These are phyloP conservation scores for Metschnikowia noctiluminum DNA, from an alignment of 805 yeast species.

Conservation along the genomic window DNA sequence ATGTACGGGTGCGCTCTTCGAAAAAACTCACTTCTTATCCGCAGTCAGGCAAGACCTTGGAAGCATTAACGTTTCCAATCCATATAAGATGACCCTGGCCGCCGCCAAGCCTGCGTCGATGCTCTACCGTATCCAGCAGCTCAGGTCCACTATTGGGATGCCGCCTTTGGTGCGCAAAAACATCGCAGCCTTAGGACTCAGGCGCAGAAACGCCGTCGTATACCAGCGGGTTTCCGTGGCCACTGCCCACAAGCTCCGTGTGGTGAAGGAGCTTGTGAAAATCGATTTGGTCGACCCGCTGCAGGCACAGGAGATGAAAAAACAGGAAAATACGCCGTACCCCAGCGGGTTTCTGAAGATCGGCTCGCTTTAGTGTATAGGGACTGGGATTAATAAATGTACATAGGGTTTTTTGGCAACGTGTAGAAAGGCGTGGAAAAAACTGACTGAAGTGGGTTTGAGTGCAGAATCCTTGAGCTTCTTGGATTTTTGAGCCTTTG, in stretches of 20 bases:
- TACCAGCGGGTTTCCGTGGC: slow-evolving; percentile 73
- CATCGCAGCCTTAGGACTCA: slow-evolving; percentile 69
- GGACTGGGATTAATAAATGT: slow-evolving; percentile 8
- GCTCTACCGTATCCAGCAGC: slow-evolving; percentile 62
- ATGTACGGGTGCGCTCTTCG: not conserved
- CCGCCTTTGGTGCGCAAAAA: slow-evolving; percentile 66
- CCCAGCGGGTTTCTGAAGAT: slow-evolving; percentile 17
- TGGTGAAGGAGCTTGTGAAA: slow-evolving; percentile 80
- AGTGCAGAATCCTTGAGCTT: no score
- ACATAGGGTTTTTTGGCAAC: slow-evolving; percentile 3
- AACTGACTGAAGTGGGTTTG: no score
- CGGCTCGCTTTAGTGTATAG: slow-evolving; percentile 12
- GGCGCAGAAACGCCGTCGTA: slow-evolving; percentile 66
- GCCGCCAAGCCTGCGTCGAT: slow-evolving; percentile 6
- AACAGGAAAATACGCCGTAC: slow-evolving; percentile 13
- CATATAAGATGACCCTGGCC: not conserved
- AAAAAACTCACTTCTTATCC: not conserved
- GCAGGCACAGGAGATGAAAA: slow-evolving; percentile 3
- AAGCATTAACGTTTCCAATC: no score
- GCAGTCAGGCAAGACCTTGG: no score
- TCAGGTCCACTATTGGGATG: slow-evolving; percentile 81
- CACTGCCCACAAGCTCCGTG: slow-evolving; percentile 79
- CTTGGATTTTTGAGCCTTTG: no score
- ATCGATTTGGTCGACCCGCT: slow-evolving; percentile 64
- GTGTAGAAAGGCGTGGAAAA: no score